phyloP scores from a whole-genome alignment of 345 rosid genomes.

The Hibiscus trionum region DNA sequence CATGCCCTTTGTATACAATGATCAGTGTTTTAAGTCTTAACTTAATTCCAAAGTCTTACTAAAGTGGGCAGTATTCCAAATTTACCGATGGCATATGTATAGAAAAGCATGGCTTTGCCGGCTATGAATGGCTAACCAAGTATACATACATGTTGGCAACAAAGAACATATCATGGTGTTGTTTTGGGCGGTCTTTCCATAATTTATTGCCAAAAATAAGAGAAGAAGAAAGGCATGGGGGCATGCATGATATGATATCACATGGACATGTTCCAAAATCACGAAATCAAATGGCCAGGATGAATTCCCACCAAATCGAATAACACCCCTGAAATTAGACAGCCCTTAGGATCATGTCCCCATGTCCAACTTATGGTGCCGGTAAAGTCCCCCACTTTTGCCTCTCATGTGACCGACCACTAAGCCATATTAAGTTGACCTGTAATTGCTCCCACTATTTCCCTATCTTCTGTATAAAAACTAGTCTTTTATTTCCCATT shows the following conservation, averaged over 20 bases:
- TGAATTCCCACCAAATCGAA: conserved; percentile 26
- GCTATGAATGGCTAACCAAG: too few species aligned
- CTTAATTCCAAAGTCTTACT: too few species aligned
- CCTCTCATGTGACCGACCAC: conserved; percentile 73
- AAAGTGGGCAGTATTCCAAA: too few species aligned
- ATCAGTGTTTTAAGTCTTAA: too few species aligned
- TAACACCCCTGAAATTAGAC: conserved; percentile 4
- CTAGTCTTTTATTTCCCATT: background rate
- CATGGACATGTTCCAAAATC: conserved; percentile 37
- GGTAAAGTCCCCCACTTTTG: conserved; percentile 44
- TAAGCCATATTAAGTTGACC: conserved; percentile 25
- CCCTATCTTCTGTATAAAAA: conserved; percentile 2
- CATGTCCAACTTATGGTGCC: conserved; percentile 36
- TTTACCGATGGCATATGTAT: too few species aligned
- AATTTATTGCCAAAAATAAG: too few species aligned
- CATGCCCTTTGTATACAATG: too few species aligned
- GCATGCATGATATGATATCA: conserved; percentile 25
- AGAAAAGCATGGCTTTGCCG: too few species aligned
- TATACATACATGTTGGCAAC: too few species aligned
- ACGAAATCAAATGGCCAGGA: conserved; percentile 37
- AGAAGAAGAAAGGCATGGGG: background rate
- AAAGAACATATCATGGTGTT: too few species aligned
- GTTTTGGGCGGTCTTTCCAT: too few species aligned
- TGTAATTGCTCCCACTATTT: conserved; percentile 37
- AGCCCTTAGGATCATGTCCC: conserved; percentile 40